A percentile compares a stretch with the other conserved stretches of the same genome.
These are phyloP conservation scores for Penicillium soppii DNA, from an alignment of 495 filamentous ascomycete species.

Conservation along the genomic window DNA sequence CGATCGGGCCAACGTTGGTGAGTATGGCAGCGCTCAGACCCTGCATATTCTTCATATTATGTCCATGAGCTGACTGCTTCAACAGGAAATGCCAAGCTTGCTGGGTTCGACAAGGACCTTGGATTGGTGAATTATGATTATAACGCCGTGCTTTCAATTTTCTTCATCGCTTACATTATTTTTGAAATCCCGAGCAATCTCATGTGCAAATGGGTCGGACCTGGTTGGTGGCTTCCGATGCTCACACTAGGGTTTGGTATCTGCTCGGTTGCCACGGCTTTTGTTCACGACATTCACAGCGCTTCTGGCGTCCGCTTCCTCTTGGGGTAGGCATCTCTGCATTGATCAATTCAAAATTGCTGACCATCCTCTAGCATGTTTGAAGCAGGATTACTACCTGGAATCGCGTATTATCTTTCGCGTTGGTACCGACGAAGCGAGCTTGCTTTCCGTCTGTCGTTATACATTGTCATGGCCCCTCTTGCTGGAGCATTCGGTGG, in stretches of 20 bases:
- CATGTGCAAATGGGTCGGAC: slow-evolving; percentile 49
- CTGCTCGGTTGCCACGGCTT: slow-evolving; percentile 46
- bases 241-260: slow-evolving; percentile 50
- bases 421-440: slow-evolving; percentile 70
- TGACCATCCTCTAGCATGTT: slow-evolving; percentile 35
- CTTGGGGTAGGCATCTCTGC: slow-evolving; percentile 40
- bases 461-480: slow-evolving; percentile 59
- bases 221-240: slow-evolving; percentile 51
- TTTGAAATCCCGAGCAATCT: slow-evolving; percentile 81
- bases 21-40: not conserved
- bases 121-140: slow-evolving; percentile 58
- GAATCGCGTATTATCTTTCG: slow-evolving; percentile 69
- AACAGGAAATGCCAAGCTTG: slow-evolving; percentile 37
- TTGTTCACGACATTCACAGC: slow-evolving; percentile 41
- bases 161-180: slow-evolving; percentile 71
- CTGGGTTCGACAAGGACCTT: slow-evolving; percentile 46
- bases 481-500: slow-evolving; percentile 71
- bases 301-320: slow-evolving; percentile 50
- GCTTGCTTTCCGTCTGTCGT: slow-evolving; percentile 57
- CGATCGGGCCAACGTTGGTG: slow-evolving; percentile 63
- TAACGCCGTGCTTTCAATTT: slow-evolving; percentile 65
- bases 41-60: not conserved
- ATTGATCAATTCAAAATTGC: not conserved
- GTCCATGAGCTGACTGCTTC: slow-evolving; percentile 10
- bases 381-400: slow-evolving; percentile 71